Conservation (phyloP, 106 monocot genomes). For the Chionographis japonica region DNA sequence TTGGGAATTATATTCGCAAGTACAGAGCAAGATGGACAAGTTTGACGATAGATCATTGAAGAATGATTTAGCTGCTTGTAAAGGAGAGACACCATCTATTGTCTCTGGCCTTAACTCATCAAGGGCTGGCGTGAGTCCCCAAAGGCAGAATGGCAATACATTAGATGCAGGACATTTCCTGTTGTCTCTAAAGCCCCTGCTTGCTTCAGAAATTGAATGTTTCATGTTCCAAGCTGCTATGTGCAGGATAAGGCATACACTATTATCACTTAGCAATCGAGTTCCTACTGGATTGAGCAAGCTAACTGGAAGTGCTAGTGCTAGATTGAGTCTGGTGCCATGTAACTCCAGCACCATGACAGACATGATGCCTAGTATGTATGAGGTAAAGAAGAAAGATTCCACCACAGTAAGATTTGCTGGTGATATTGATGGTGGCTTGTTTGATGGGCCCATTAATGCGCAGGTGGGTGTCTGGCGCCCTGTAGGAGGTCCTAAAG, state of each 20-base stretch:
- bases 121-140: conserved; percentile 18
- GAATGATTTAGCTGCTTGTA: conserved; percentile 23
- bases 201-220: conserved; percentile 89
- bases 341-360: conserved; percentile 21
- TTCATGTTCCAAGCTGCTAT: conserved; percentile 85
- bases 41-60: conserved; percentile 21
- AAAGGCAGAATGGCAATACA: conserved; percentile 43
- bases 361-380: conserved; percentile 32
- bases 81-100: conserved; percentile 35
- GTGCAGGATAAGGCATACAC: conserved; percentile 74
- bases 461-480: conserved; percentile 89
- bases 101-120: conserved; percentile 37
- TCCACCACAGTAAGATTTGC: conserved; percentile 66
- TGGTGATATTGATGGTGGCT: conserved; percentile 57
- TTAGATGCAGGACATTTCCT: conserved; percentile 49
- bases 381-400: conserved; percentile 64
- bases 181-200: conserved; percentile 47
- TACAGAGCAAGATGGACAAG: conserved; percentile 34
- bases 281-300: conserved; percentile 29
- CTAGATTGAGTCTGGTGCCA: conserved; percentile 26
- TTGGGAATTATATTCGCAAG: conserved; percentile 47
- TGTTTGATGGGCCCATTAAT: conserved; percentile 39
- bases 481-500: conserved; percentile 63
- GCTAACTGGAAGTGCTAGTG: conserved; percentile 21
- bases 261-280: conserved; percentile 47